A percentile compares a stretch with the other conserved stretches of the same genome.
These are phyloP conservation scores for Diaporthe amygdali DNA, from an alignment of 2,329 filamentous ascomycete species.

Conservation along the genomic window DNA sequence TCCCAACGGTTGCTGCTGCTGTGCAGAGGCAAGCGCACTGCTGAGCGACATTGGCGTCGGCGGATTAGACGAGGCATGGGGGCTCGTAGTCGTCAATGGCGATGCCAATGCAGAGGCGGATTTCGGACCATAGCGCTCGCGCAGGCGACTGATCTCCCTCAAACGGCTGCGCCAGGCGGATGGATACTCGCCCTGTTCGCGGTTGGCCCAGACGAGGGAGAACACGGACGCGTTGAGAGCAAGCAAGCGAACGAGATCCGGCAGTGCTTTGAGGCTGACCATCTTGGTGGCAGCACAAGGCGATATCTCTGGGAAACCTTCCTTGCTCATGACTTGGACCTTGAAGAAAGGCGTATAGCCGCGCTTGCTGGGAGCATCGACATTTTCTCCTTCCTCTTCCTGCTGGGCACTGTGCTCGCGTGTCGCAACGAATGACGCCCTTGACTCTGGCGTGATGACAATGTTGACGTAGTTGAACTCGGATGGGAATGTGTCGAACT, in stretches of 20 bases:
- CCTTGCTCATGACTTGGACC: slow-evolving; percentile 86
- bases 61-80: not conserved
- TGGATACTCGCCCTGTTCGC: slow-evolving; percentile 79
- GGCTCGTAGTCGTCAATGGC: slow-evolving; percentile 32
- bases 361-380: not conserved
- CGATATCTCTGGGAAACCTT: slow-evolving; percentile 89
- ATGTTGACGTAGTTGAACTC: slow-evolving; percentile 98
- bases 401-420: slow-evolving; percentile 47
- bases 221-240: slow-evolving; percentile 95
- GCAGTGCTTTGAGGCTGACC: slow-evolving; percentile 80
- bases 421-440: slow-evolving; percentile 74
- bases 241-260: slow-evolving; percentile 84
- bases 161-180: slow-evolving; percentile 90
- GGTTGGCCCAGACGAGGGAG: slow-evolving; percentile 84
- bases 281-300: slow-evolving; percentile 90
- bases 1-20: slow-evolving; percentile 29
- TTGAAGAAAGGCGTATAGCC: slow-evolving; percentile 71
- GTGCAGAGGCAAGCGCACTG: slow-evolving; percentile 26
- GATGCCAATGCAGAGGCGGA: slow-evolving; percentile 39
- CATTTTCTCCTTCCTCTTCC: not conserved
- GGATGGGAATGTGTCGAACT: slow-evolving; percentile 89
- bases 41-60: slow-evolving; percentile 22
- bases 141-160: slow-evolving; percentile 81
- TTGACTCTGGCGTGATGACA: slow-evolving; percentile 87
- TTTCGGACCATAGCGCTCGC: slow-evolving; percentile 68